Evolutionary conservation across 148 eudicot species (phyloP), one percentile per base, ranked within the genome.

Genomic region (Cornus florida): DNA sequence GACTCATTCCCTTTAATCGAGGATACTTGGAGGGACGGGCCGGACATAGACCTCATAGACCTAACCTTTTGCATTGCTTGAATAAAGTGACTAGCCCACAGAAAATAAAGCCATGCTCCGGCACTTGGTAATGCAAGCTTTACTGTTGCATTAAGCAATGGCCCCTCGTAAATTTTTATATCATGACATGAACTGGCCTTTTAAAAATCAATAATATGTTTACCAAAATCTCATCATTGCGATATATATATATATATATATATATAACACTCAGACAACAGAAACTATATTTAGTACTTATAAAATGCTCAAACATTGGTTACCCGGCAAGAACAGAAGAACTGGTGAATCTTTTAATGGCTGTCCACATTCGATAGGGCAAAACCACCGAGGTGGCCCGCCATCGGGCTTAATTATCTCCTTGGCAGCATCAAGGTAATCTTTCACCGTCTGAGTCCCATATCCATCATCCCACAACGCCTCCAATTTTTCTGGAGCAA

Each of bases 281-380:
- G 24, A 23, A 33, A 70, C 59, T 67, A 5, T 31, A 17, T 16
- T 24, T 23, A 69, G 57, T 74, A 13, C 24, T 43, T 33, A 8
- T 22, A 82, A 41, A 41, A 20, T 14, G 20, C 31, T 48, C 69
- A 39, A 74, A 35, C 67, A 78, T 46, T 11, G 69, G 70, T 81
- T 94, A 96, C 99, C 99, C 41, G 99, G 99, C 94, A 94, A 85
- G 86, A 92, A 96, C 57, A 96, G 80, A 81, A 96, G 94, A 81
- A 92, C 57, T 0, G 99, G 99, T 10, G 99, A 90, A 84, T 86
- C 89, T 65, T 86, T 81, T 53, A 92, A 76, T 24, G 94, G 98
- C 28, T 84, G 76, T 11, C 97, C 98, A 78, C 91, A 91, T 53
- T 91, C 92, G n/a, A 96, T 80, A 0, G 99, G 99, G 77, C 87